Evolutionary conservation across 495 filamentous ascomycete genomes (phyloP).

Genomic region (Podospora anserina): DNA sequence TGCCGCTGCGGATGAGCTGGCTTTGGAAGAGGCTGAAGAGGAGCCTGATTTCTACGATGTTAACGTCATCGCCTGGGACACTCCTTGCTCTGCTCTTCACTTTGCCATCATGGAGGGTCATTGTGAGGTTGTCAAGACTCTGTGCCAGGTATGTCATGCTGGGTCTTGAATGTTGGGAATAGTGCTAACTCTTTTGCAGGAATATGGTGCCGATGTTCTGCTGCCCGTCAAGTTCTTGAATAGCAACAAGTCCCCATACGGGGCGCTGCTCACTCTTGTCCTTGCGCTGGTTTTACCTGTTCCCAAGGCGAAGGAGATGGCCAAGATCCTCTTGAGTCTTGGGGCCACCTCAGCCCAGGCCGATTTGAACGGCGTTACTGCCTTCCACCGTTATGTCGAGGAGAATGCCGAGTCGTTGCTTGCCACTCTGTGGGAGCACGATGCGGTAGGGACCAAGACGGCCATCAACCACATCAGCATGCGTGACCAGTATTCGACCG

Average conservation of each 20-base stretch:
- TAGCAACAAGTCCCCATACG: conserved; percentile 43
- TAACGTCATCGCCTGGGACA: conserved; percentile 74
- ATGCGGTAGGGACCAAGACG: conserved; percentile 56
- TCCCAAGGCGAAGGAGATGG: conserved; percentile 60
- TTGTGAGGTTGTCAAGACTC: conserved; percentile 58
- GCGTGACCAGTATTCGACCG: conserved; percentile 20
- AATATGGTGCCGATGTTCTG: conserved; percentile 70
- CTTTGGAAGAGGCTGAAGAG: conserved; percentile 53
- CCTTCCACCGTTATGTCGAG: conserved; percentile 56
- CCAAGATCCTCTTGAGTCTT: conserved; percentile 58
- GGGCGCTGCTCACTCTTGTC: conserved; percentile 62
- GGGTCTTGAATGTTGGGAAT: neutral
- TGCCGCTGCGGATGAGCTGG: conserved; percentile 30
- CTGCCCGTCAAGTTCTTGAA: conserved; percentile 62
- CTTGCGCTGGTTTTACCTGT: conserved; percentile 56
- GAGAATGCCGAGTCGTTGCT: conserved; percentile 50
- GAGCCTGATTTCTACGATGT: conserved; percentile 78
- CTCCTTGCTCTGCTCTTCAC: conserved; percentile 64
- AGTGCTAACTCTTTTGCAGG: conserved; percentile 20
- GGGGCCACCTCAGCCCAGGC: conserved; percentile 73
- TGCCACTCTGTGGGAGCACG: conserved; percentile 56
- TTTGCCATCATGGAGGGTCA: conserved; percentile 72
- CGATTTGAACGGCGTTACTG: conserved; percentile 56
- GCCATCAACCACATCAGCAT: conserved; percentile 61
- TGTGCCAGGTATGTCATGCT: conserved; percentile 50